Conservation (phyloP, 495 filamentous ascomycete genomes). For the Penicillium goetzii region DNA sequence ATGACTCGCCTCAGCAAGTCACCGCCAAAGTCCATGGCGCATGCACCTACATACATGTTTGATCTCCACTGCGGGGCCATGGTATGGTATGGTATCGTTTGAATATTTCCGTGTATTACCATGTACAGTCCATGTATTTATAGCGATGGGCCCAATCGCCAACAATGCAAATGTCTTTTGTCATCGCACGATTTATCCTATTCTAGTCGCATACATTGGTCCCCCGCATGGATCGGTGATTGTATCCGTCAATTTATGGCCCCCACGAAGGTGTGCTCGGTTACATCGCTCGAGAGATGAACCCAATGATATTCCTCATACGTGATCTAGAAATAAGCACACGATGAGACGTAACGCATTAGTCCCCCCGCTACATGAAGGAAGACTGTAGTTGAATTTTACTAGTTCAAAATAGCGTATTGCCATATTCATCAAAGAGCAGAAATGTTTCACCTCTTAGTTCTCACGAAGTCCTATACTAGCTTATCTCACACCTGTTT, state of each 20-base stretch:
- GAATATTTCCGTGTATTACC: neutral
- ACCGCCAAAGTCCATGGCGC: neutral
- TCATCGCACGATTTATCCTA: neutral
- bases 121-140: neutral
- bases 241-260: neutral
- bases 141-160: neutral
- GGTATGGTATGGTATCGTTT: neutral
- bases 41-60: neutral
- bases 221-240: neutral
- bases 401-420: neutral
- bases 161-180: neutral
- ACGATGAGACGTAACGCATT: neutral
- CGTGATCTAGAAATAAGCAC: neutral
- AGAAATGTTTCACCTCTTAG: neutral
- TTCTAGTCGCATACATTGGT: neutral
- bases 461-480: neutral
- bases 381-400: neutral
- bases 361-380: neutral
- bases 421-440: neutral
- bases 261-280: slow-evolving; percentile 1
- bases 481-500: neutral
- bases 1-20: neutral
- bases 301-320: neutral
- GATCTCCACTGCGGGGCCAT: neutral
- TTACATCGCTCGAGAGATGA: neutral